A percentile compares a stretch with the other conserved stretches of the same genome.
These are phyloP conservation scores for Triadica sebifera DNA, from an alignment of 345 rosid species.

Conservation along the genomic window DNA sequence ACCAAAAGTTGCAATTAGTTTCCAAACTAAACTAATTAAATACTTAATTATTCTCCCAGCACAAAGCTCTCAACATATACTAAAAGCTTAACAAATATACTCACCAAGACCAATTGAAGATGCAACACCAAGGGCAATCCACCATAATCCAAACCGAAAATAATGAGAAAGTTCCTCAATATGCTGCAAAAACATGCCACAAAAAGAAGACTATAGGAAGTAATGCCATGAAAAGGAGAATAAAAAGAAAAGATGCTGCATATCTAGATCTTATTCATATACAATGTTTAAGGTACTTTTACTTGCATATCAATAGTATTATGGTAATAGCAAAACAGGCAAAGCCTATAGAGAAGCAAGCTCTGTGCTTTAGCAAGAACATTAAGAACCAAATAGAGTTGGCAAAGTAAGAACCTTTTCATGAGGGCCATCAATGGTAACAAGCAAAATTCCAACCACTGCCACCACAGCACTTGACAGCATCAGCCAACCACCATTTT, in stretches of 20 bases:
- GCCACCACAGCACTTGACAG: conserved; percentile 43
- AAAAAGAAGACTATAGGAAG: not conserved
- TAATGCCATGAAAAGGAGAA: not conserved
- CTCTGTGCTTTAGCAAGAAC: not conserved
- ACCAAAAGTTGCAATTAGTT: not conserved
- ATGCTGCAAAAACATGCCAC: conserved; percentile 53
- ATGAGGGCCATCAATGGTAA: conserved; percentile 78
- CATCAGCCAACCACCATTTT: conserved; percentile 73
- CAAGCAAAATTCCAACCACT: conserved; percentile 49
- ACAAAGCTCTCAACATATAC: not conserved
- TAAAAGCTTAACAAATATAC: conserved; percentile 19
- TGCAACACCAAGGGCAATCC: conserved; percentile 96
- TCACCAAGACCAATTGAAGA: conserved; percentile 99
- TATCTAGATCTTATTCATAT: not conserved
- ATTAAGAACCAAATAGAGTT: not conserved
- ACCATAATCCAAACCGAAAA: conserved; percentile 75
- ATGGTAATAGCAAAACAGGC: not conserved
- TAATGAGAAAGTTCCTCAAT: conserved; percentile 70
- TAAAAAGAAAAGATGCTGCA: not conserved
- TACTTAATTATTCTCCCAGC: not conserved
- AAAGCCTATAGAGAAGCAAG: not conserved
- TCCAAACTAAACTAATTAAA: not conserved
- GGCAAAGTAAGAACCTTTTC: conserved; percentile 57
- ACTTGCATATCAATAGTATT: not conserved
- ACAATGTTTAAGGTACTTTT: no score